Evolutionary conservation across 2,329 filamentous ascomycete species (phyloP), one percentile per base, ranked within the genome.

Genomic region (Pseudocercospora ulei): DNA sequence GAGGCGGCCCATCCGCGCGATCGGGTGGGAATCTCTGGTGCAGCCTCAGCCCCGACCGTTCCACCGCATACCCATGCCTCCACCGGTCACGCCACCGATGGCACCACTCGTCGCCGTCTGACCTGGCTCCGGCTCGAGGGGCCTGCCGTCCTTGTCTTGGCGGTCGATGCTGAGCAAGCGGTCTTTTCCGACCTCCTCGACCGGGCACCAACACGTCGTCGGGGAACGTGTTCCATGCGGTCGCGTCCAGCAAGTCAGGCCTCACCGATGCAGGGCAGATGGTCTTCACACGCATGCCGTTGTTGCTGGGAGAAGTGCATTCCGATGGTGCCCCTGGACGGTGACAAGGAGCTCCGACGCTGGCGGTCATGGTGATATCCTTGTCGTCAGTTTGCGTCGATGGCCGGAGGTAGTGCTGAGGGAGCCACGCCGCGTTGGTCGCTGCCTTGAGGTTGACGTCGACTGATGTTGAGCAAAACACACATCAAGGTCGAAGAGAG

Each of bases 231-330:
- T 51, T 48, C 58, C 62, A 63, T 13, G 55, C 59, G 3, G 55
- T 50, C 13, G 43, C 26, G 7, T 49, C 53, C 26, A 65, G 35
- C 3, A 66, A 43, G 8, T 58, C 56, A 3, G 63, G 64, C 31
- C 48, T 48, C 5, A 65, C 61, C 0, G 56, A 58, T 0, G 57
- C 61, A 2, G 60, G 60, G n/a, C 57, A 62, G 1, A 62, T 62
- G 16, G 62, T 65, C 57, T 77, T 76, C 35, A 76, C 53, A 11
- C 73, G 68, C 27, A 76, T 66, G 1, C 69, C 65, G 1, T 68
- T 42, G 7, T 14, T 18, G 16, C 4, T 37, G 40, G 76, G 60
- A 2, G 67, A 63, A 1, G 66, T 66, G 39, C 76, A 76, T 48
- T 76, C 75, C 60, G 2, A 65, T 66, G 42, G 72, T 66, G 4